A percentile compares a stretch with the other conserved stretches of the same genome.
Conservation (phyloP, 106 monocot species). For the Dendrobium officinale region DNA sequence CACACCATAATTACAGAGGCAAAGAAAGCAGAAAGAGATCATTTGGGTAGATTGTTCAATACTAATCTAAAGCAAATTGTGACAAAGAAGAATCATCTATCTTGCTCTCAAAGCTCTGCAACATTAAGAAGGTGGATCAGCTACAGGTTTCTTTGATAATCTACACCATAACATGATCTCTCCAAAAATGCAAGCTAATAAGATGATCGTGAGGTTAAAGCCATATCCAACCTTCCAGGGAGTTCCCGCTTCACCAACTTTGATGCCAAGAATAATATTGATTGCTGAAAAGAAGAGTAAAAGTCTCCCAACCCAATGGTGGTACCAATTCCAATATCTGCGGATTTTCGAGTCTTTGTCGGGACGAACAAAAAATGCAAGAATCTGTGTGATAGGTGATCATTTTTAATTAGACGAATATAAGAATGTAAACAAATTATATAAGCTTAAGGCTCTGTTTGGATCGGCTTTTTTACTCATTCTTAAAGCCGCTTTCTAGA, state of each 20-base stretch:
- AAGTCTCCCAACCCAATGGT: slow-evolving; percentile 55
- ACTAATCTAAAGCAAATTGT: background rate
- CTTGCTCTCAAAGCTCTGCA: background rate
- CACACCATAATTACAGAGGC: background rate
- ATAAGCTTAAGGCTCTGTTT: no score
- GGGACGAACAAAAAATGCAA: slow-evolving; percentile 55
- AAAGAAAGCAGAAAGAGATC: background rate
- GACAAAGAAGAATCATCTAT: background rate
- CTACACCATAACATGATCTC: slow-evolving; percentile 29
- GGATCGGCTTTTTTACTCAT: no score
- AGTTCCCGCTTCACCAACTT: slow-evolving; percentile 32
- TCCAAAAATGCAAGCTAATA: slow-evolving; percentile 17
- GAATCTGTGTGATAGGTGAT: slow-evolving; percentile 14
- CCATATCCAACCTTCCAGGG: slow-evolving; percentile 59
- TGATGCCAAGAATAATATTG: slow-evolving; percentile 49
- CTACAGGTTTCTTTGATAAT: slow-evolving; percentile 18
- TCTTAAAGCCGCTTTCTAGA: no score
- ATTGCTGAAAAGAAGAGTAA: slow-evolving; percentile 22
- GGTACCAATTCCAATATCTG: slow-evolving; percentile 74
- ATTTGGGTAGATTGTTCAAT: background rate
- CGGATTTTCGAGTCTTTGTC: slow-evolving; percentile 42
- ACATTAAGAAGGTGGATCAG: background rate
- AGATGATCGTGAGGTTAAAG: slow-evolving; percentile 21
- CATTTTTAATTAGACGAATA: background rate
- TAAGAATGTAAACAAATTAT: background rate